phyloP scores from a whole-genome alignment of 805 yeast genomes.

The Yarrowia yakushimensis region DNA sequence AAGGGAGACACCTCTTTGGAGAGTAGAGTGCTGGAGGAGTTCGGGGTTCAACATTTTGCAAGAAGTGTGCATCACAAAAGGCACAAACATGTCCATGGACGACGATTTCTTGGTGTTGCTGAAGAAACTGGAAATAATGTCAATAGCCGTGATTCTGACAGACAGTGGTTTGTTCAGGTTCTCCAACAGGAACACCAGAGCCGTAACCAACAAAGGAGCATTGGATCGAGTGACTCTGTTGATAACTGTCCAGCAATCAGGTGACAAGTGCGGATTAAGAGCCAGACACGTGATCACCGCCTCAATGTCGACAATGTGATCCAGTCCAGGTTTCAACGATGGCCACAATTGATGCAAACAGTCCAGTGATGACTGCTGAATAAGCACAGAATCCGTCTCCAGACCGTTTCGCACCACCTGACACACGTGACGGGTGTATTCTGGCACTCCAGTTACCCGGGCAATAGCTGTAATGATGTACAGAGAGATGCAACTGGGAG shows the following conservation, averaged over 20 bases:
- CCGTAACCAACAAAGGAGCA: background rate
- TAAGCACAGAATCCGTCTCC: background rate
- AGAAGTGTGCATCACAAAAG: constrained; percentile 8
- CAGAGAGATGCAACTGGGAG: background rate
- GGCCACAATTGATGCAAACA: constrained; percentile 1
- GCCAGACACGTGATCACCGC: background rate
- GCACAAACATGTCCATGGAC: constrained; percentile 19
- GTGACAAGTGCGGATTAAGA: background rate
- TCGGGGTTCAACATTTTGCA: constrained; percentile 15
- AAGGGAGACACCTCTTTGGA: background rate
- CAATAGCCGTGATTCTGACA: background rate
- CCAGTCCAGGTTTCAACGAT: background rate
- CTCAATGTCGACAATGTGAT: constrained; percentile 17
- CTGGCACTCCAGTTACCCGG: background rate
- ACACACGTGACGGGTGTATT: background rate
- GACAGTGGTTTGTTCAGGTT: background rate
- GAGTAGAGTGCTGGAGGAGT: background rate
- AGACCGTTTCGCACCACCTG: constrained; percentile 4
- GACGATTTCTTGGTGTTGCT: background rate
- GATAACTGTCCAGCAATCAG: background rate
- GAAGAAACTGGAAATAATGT: background rate
- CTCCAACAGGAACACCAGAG: background rate
- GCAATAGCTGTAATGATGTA: constrained; percentile 15
- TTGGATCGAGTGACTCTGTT: background rate
- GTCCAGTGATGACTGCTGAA: background rate